phyloP scores from a whole-genome alignment of 768 basidiomycete species.

The Exidia glandulosa region DNA sequence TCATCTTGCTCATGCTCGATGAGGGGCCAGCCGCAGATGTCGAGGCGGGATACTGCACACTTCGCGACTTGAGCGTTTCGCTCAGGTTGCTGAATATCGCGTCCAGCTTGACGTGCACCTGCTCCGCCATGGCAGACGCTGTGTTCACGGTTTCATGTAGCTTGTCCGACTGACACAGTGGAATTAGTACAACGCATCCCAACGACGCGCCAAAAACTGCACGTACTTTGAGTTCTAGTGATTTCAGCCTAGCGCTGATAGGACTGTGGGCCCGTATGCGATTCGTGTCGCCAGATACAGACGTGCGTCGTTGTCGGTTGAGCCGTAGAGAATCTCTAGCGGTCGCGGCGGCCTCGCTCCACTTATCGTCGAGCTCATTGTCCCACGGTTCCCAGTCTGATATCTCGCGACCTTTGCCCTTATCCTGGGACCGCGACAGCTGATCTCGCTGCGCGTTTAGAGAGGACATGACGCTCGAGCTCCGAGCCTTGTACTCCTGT shows the following conservation, averaged over 20 bases:
- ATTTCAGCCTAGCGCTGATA: conserved; percentile 29
- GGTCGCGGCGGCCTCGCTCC: conserved; percentile 24
- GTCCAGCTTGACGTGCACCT: background rate
- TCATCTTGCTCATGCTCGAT: conserved; percentile 20
- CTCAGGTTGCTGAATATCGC: background rate
- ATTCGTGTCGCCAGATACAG: conserved; percentile 8
- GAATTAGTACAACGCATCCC: background rate
- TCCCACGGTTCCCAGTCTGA: conserved; percentile 31
- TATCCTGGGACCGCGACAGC: conserved; percentile 28
- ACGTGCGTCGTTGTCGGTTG: conserved; percentile 9
- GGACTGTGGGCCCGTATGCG: conserved; percentile 25
- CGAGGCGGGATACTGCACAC: conserved; percentile 9
- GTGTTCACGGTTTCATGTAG: background rate
- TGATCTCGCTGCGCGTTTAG: conserved; percentile 36
- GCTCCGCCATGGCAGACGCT: background rate
- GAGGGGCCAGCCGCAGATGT: conserved; percentile 5
- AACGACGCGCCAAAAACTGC: background rate
- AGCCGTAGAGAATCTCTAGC: conserved; percentile 22
- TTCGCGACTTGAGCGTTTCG: conserved; percentile 16
- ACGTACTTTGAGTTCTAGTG: conserved; percentile 29
- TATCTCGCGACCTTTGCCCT: conserved; percentile 37
- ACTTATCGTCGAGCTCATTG: conserved; percentile 28
- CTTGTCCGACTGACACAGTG: background rate
- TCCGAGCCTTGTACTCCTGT: conserved; percentile 48
- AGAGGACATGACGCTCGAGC: conserved; percentile 33